Evolutionary conservation across 192 early-diverging fungal genomes (phyloP), one percentile per base, ranked within the genome.

Genomic region (Coemansia sp.): DNA sequence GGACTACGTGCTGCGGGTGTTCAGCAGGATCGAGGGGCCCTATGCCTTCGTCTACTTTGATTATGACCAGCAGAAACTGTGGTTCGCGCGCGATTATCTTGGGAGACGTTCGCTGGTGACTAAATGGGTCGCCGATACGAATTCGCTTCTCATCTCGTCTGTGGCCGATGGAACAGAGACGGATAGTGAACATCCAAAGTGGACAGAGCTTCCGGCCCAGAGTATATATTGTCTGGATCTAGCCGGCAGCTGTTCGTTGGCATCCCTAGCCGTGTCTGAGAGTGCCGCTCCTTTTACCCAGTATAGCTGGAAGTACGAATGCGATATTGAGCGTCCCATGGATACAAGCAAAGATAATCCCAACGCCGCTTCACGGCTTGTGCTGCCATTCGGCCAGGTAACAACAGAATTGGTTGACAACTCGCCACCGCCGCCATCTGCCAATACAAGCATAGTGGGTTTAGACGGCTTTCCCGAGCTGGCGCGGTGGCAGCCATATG

Each of bases 81-180:
- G 88, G 85, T 96, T 96, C 84, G 88, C 90, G 1, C 79, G 96
- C 13, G 96, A 98, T 69, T 90, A 87, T 36, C 72, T 98, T 5
- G 96, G 96, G 12, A 88, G 96, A 26, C 77, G 96, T 26, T 95
- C 93, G 3, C 78, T 52, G 49, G 40, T 68, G 46, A 57, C 8
- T 41, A 66, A 39, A 55, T 16, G n/a, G 16, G 21, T 43, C 15
- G 0, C 32, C 32, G 65, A 15, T 48, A 61, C 5, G 47, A 12
- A 37, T 78, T 85, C 67, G 72, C 83, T 66, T 65, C 84, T 69
- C 85, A 85, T 63, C 85, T 88, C 18, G 74, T 90, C 39, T 76
- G 75, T 77, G 4, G 58, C 72, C 43, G 63, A 71, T 56, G 40
- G 59, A 41, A 56, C 37, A 4, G 62, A 46, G 19, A 46, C n/a